Conservation (phyloP, 441 rosid genomes). For the Jatropha multifida region DNA sequence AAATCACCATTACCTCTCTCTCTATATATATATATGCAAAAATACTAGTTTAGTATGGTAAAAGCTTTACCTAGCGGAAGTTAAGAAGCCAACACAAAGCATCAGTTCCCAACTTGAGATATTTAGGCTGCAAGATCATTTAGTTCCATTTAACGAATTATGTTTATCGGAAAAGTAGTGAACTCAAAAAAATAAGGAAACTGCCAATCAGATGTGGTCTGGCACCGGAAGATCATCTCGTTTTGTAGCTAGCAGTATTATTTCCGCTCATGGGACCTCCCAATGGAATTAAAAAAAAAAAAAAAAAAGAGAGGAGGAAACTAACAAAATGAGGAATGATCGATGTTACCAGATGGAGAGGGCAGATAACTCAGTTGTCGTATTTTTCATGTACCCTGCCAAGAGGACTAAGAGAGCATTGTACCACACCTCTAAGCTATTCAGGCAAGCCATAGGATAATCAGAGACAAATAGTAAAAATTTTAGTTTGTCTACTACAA, state of each 20-base stretch:
- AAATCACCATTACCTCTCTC: neutral
- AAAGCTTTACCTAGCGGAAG: constrained; percentile 44
- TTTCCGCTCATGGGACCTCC: too few relatives aligned
- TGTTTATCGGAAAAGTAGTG: too few relatives aligned
- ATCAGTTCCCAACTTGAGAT: constrained; percentile 44
- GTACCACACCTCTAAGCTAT: constrained; percentile 69
- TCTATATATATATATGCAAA: neutral
- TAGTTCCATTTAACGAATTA: too few relatives aligned
- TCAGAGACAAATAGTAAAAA: neutral
- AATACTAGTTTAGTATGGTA: neutral
- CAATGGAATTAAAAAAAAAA: neutral
- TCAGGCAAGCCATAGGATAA: neutral
- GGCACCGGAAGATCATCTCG: too few relatives aligned
- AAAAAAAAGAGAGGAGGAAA: too few relatives aligned
- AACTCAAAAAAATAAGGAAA: neutral
- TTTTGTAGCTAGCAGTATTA: too few relatives aligned
- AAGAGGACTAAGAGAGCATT: constrained; percentile 43
- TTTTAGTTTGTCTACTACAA: too few relatives aligned
- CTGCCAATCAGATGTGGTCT: too few relatives aligned
- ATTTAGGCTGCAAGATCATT: constrained; percentile 44
- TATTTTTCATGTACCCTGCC: constrained; percentile 59
- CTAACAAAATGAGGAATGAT: too few relatives aligned
- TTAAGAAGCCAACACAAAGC: constrained; percentile 66
- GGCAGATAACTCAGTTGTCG: constrained; percentile 45
- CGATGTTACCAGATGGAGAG: constrained; percentile 58